These are phyloP conservation scores for Triticum urartu DNA, from an alignment of 176 grass and related monocot genomes.

Conservation along the genomic window DNA sequence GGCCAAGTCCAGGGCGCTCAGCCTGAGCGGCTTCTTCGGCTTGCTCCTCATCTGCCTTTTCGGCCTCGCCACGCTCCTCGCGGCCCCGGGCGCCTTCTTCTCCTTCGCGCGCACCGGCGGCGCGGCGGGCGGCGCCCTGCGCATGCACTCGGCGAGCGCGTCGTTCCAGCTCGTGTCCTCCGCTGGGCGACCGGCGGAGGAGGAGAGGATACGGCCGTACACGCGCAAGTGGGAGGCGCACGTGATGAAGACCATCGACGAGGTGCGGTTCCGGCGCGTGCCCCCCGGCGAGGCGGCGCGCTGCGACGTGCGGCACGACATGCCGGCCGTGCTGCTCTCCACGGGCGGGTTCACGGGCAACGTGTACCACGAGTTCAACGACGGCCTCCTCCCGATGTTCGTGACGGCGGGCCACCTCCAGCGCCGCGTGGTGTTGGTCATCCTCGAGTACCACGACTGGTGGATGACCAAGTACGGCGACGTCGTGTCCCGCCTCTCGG, in stretches of 20 bases:
- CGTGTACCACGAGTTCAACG: slow-evolving; percentile 97
- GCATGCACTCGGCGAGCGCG: slow-evolving; percentile 65
- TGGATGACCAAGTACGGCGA: slow-evolving; percentile 86
- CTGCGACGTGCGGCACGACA: slow-evolving; percentile 67
- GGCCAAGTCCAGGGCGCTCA: slow-evolving; percentile 26
- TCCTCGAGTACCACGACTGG: slow-evolving; percentile 86
- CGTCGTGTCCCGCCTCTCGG: slow-evolving; percentile 62
- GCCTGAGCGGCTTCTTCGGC: slow-evolving; percentile 28
- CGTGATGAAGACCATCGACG: slow-evolving; percentile 73
- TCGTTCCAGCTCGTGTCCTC: slow-evolving; percentile 58
- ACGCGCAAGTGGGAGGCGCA: slow-evolving; percentile 81
- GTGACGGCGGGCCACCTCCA: slow-evolving; percentile 63
- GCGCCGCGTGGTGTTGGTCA: slow-evolving; percentile 58
- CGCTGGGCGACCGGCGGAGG: not conserved
- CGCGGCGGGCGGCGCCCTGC: slow-evolving; percentile 54
- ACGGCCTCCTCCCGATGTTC: slow-evolving; percentile 89
- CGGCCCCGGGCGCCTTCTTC: slow-evolving; percentile 47
- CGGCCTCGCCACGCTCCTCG: slow-evolving; percentile 32
- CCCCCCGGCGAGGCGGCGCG: slow-evolving; percentile 16
- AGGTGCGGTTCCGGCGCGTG: slow-evolving; percentile 51
- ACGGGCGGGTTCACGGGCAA: slow-evolving; percentile 94
- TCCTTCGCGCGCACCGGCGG: slow-evolving; percentile 43
- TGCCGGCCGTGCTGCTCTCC: slow-evolving; percentile 83
- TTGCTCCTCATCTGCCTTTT: slow-evolving; percentile 35
- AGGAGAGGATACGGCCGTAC: slow-evolving; percentile 79